phyloP scores from a whole-genome alignment of 2,329 filamentous ascomycete genomes.

The Aspergillus carbonarius region DNA sequence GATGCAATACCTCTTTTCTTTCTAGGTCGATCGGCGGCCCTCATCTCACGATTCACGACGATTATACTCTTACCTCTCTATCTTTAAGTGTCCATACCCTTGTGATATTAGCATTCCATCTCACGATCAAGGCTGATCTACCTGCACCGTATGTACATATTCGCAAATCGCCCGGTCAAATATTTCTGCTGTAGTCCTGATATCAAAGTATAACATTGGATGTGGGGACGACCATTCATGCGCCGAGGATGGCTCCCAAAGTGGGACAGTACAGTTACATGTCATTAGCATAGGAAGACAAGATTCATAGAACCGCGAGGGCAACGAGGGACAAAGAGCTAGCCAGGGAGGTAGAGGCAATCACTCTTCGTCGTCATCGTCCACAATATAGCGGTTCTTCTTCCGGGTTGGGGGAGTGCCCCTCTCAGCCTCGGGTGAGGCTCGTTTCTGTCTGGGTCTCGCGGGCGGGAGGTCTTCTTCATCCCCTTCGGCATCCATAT shows the following conservation, averaged over 20 bases:
- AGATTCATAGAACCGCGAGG: constrained; percentile 1
- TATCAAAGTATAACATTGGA: neutral
- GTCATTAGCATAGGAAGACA: constrained; percentile 10
- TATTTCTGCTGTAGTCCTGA: neutral
- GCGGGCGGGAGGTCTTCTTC: constrained; percentile 33
- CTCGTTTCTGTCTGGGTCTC: constrained; percentile 31
- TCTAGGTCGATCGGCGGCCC: too few species aligned
- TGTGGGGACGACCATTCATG: constrained; percentile 1
- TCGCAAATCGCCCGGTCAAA: neutral
- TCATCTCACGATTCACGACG: neutral
- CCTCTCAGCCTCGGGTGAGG: constrained; percentile 23
- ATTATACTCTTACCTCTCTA: neutral
- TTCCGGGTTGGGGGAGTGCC: constrained; percentile 42
- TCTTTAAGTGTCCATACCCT: neutral
- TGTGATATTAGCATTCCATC: neutral
- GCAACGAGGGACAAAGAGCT: neutral
- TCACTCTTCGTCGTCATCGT: constrained; percentile 51
- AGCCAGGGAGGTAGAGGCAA: constrained; percentile 9
- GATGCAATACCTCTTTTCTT: too few species aligned
- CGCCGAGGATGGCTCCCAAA: constrained; percentile 1
- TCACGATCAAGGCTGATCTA: neutral
- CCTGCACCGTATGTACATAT: neutral
- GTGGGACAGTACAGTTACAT: constrained; percentile 12
- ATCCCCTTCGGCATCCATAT: constrained; percentile 48
- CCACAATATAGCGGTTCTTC: constrained; percentile 49